Percentiles rank a stretch among this genome's conserved stretches.
These are phyloP conservation scores for Boletus fagicola DNA, from an alignment of 768 basidiomycete genomes.

Conservation along the genomic window DNA sequence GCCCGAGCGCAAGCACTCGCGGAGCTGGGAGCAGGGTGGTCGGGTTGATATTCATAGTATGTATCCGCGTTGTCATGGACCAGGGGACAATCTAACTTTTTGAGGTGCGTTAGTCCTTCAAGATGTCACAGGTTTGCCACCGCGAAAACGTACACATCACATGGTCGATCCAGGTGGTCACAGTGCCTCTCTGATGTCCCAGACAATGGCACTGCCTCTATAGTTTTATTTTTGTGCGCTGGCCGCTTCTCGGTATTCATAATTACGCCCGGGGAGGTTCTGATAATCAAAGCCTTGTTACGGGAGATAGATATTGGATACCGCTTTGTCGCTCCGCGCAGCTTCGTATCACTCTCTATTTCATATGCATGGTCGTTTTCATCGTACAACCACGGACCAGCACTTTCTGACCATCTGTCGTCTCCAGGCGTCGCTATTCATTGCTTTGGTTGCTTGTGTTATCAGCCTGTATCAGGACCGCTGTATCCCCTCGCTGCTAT, in stretches of 20 bases:
- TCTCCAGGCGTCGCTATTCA: slow-evolving; percentile 8
- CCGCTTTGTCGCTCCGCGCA: slow-evolving; percentile 12
- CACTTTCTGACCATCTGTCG: slow-evolving; percentile 7
- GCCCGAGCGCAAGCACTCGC: slow-evolving; percentile 55
- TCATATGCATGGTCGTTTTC: slow-evolving; percentile 17
- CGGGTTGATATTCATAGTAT: slow-evolving; percentile 34
- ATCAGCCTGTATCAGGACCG: slow-evolving; percentile 25
- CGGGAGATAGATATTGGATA: slow-evolving; percentile 11
- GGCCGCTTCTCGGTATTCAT: slow-evolving; percentile 24
- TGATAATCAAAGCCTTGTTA: slow-evolving; percentile 12
- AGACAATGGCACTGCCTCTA: slow-evolving; percentile 55
- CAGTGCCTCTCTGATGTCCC: slow-evolving; percentile 51
- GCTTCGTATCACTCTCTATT: slow-evolving; percentile 10
- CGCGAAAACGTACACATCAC: slow-evolving; percentile 64
- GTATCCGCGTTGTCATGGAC: slow-evolving; percentile 14
- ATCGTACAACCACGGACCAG: slow-evolving; percentile 19
- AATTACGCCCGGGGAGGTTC: slow-evolving; percentile 15
- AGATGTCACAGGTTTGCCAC: slow-evolving; percentile 52
- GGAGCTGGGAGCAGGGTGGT: slow-evolving; percentile 58
- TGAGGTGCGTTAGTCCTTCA: slow-evolving; percentile 31
- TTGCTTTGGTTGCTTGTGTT: slow-evolving; percentile 18
- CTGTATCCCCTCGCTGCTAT: slow-evolving; percentile 20
- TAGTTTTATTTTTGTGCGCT: slow-evolving; percentile 31
- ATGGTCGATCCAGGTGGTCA: slow-evolving; percentile 56
- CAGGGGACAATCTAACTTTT: slow-evolving; percentile 9